Percentiles rank a stretch among this genome's conserved stretches.
Evolutionary conservation across 2,329 filamentous ascomycete genomes (phyloP).

Genomic region (Tolypocladium inflatum): DNA sequence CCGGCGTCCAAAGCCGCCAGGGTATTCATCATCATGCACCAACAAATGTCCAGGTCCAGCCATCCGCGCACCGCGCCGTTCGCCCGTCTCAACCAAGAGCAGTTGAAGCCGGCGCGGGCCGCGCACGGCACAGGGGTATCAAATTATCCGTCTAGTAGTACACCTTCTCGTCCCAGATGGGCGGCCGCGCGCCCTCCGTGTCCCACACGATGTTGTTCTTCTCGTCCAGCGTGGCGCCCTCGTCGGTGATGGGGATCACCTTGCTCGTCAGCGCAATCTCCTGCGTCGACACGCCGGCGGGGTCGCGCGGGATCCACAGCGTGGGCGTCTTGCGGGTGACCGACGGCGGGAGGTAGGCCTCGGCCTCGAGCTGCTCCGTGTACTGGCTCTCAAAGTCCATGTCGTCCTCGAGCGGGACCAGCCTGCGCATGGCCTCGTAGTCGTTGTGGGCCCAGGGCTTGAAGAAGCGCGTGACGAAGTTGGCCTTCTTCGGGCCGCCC

Average conservation of each 20-base stretch:
- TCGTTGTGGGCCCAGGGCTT: slow-evolving; percentile 69
- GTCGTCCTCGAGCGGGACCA: slow-evolving; percentile 52
- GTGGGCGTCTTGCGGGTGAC: slow-evolving; percentile 51
- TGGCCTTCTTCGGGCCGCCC: slow-evolving; percentile 33
- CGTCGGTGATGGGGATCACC: slow-evolving; percentile 63
- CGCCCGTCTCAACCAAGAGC: not conserved
- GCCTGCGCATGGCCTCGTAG: slow-evolving; percentile 59
- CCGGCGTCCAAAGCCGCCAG: not conserved
- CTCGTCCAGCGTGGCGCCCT: slow-evolving; percentile 59
- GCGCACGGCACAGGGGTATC: not conserved
- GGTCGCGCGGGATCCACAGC: slow-evolving; percentile 70
- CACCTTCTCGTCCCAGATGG: slow-evolving; percentile 34
- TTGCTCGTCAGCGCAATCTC: slow-evolving; percentile 59
- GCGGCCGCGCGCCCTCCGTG: slow-evolving; percentile 28
- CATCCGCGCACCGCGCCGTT: not conserved
- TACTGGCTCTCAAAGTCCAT: slow-evolving; percentile 45
- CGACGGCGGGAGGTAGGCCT: slow-evolving; percentile 66
- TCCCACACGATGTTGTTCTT: slow-evolving; percentile 42
- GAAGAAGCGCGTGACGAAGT: slow-evolving; percentile 50
- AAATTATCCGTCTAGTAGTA: slow-evolving; percentile 24
- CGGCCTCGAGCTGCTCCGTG: slow-evolving; percentile 47
- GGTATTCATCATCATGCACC: not conserved
- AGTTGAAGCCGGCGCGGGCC: not conserved
- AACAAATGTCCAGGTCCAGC: not conserved
- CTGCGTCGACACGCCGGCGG: slow-evolving; percentile 58